Base-by-base conservation (phyloP, 164 flowering plant species). In the Akebia trifoliata region DNA sequence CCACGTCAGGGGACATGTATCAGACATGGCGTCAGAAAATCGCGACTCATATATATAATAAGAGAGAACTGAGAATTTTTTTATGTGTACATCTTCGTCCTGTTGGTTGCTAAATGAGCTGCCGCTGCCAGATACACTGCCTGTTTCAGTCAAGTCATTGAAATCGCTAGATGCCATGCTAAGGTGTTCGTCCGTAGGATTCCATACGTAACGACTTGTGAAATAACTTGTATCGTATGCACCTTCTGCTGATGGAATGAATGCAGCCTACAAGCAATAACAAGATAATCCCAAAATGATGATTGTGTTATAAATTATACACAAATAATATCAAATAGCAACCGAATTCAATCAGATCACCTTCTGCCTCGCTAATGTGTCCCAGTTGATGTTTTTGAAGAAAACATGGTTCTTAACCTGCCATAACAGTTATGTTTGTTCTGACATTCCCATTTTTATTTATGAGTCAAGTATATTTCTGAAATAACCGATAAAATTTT, bases 301-400 rank as follows among this genome's bases (percentile, higher is more conserved):
- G 36, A 6, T 26, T 59, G 36, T 40, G 45, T 43, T 14, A 12
- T 26, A 43, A 45, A 20, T 26, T 22, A 15, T 26, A 10, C 40
- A 42, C 6, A n/a, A 28, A 21, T 17, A 11, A 15, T 7, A 61
- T 18, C 7, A 12, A 54, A 57, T n/a, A 30, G 25, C 21, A 12
- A 48, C 17, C 42, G 2, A 38, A 22, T 40, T 32, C 34, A 18
- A 37, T 25, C 47, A 44, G 22, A 59, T 40, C 43, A 90, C 99
- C 99, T 94, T 94, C 65, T 94, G 97, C 68, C 89, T 82, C 35
- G 86, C 94, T 22, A 90, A 88, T 30, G 96, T 94, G 45, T 85
- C 97, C 99, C 99, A 94, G 66, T 84, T 94, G 49, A 90, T 80
- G 70, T 86, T 70, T 74, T 77, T 81, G 68, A 94, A 94, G 59